These are phyloP conservation scores for Alloascoidea hylecoeti DNA, from an alignment of 805 yeast genomes.

Conservation along the genomic window DNA sequence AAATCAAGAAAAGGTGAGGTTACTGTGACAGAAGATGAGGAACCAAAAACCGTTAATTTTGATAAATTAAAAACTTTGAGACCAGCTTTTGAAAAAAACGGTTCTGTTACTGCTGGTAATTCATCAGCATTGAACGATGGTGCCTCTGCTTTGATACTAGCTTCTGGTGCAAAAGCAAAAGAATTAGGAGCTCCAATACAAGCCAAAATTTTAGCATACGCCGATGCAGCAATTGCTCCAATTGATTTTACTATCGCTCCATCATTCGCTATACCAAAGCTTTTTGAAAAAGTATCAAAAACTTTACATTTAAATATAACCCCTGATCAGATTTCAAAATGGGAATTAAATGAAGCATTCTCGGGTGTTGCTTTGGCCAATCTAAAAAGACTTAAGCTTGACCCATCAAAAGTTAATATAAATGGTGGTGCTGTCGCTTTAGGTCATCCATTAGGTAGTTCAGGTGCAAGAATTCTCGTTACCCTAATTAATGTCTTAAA, in stretches of 20 bases:
- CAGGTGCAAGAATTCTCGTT: constrained; percentile 89
- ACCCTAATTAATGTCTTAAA: constrained; percentile 20
- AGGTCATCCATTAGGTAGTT: constrained; percentile 91
- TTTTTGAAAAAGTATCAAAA: constrained; percentile 65
- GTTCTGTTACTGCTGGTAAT: constrained; percentile 93
- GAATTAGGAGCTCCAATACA: constrained; percentile 67
- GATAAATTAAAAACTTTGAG: constrained; percentile 60
- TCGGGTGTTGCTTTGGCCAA: constrained; percentile 88
- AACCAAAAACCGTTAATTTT: constrained; percentile 55
- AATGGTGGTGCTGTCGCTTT: constrained; percentile 95
- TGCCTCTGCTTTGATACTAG: constrained; percentile 83
- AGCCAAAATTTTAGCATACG: constrained; percentile 81
- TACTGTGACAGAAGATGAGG: constrained; percentile 63
- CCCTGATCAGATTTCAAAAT: constrained; percentile 58
- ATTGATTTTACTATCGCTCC: constrained; percentile 93
- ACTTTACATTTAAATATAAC: constrained; percentile 16
- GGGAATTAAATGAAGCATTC: constrained; percentile 94
- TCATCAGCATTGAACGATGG: constrained; percentile 93
- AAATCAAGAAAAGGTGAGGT: constrained; percentile 58
- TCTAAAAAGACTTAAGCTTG: constrained; percentile 48
- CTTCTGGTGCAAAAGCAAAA: constrained; percentile 64
- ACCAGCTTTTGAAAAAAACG: constrained; percentile 85
- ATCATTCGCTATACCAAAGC: constrained; percentile 83
- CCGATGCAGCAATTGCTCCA: constrained; percentile 91
- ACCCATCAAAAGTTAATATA: constrained; percentile 61